Base-by-base conservation (phyloP, 2,329 filamentous ascomycete genomes). In the Pseudopyrenochaeta lycopersici region DNA sequence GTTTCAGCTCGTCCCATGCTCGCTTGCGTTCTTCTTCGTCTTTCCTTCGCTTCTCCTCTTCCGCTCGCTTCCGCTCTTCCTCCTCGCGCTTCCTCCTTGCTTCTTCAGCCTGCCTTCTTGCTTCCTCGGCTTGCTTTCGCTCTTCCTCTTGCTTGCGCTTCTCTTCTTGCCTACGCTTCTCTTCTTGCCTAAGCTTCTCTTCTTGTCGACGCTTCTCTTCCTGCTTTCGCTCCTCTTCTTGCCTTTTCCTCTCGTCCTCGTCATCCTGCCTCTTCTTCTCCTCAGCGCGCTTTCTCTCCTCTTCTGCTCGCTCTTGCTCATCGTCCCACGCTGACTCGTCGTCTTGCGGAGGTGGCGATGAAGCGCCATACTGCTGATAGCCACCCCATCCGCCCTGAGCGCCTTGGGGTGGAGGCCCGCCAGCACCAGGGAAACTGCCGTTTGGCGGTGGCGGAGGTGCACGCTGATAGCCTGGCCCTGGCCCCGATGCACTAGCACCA, bases 111-210 rank as follows among this genome's bases (percentile, higher is more conserved):
- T 35, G 21, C 67, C 90, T 88, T 46, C 88, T 80, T 2, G 68
- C 65, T 45, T 79, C 76, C 39, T 75, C 75, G 57, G 79, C 78
- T 62, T 79, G 81, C 67, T 54, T 68, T 67, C 56, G 18, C 48
- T 54, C 27, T 53, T 74, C 63, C 70, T 77, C 64, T 71, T 71
- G 78, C 57, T 77, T 78, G 46, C 50, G 45, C n/a, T 73, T 62
- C 74, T 77, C 87, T 60, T 89, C 87, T 61, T 90, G 88, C 66
- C 90, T 88, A 48, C 87, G 80, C 3, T 70, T 65, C 44, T 80
- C 76, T 33, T 68, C 51, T 21, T 68, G 48, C 64, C 11, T 33
- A 4, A 66, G 52, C 29, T 73, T 75, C 60, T 76, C 52, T 64
- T 88, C 87, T 62, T 90, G 88, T 66, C 90, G 87, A 45, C 87